Evolutionary conservation across 1,284 basidiomycete species (phyloP), one percentile per base, ranked within the genome.

Genomic region (Schizophyllum amplum): DNA sequence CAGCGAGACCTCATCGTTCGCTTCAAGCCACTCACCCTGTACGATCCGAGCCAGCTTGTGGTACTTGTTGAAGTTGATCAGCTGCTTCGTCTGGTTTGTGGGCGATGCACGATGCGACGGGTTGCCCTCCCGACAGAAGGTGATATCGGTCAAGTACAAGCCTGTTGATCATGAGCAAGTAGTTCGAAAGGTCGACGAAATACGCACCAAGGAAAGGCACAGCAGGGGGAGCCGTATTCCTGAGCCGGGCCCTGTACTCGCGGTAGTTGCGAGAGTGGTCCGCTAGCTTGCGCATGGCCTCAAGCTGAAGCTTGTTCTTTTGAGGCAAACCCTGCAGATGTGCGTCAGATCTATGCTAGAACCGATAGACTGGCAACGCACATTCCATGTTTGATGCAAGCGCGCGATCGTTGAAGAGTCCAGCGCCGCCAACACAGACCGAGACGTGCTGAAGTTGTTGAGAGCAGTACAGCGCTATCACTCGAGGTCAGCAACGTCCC

Each of bases 41-140:
- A 95, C 83, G 63, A 96, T 95, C 63, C 87, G 81, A 21, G 91
- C 90, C 57, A 98, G 81, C 70, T 94, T 94, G 68, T 90, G 86
- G 65, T 90, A 97, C 74, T 92, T 96, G 74, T 95, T 96, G 69
- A 97, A 95, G 72, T 99, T 99, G 69, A 98, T 80, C 52, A 99
- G 73, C 67, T 87, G 90, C 70, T 92, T 87, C 53, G 83, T 81
- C 1, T 87, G 77, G 56, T 86, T 85, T 58, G 82, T 70, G 1
- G 90, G 90, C 11, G 92, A 90, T n/a, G 86, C 80, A 61, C 96
- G 81, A 64, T 86, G 80, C 6, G 90, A 87, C 6, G 93, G 87
- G 69, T 98, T 98, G 46, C 96, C 96, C 67, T 97, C 96, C 55
- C 90, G 84, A 65, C 93, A 95, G 72, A 98, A 99, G 1, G 94